Percentiles rank a stretch among this genome's conserved stretches.
phyloP scores from a whole-genome alignment of 1,284 basidiomycete species.

The Malassezia globosa region DNA sequence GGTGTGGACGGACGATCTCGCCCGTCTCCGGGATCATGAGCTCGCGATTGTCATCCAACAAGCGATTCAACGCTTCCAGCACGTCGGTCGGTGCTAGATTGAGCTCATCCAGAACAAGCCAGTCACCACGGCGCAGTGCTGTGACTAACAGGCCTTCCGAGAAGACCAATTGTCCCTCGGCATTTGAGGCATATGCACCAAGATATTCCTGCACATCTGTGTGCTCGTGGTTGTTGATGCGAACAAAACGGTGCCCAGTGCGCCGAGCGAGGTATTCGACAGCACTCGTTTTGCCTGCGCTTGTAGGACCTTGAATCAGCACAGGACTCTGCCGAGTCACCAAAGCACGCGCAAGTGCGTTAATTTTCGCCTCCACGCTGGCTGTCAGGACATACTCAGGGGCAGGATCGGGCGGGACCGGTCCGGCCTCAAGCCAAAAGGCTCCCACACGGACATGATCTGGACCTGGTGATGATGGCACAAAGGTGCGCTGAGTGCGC shows the following conservation, averaged over 20 bases:
- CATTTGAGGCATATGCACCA: slow-evolving; percentile 89
- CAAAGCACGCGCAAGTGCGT: slow-evolving; percentile 82
- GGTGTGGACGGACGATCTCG: slow-evolving; percentile 84
- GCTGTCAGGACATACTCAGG: slow-evolving; percentile 87
- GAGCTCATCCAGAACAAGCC: slow-evolving; percentile 96
- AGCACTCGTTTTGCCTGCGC: slow-evolving; percentile 92
- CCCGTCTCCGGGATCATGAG: slow-evolving; percentile 91
- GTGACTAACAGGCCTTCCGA: slow-evolving; percentile 81
- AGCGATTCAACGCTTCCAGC: slow-evolving; percentile 86
- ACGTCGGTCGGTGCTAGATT: slow-evolving; percentile 97
- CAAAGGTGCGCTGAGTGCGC: slow-evolving; percentile 25
- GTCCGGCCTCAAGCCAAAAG: slow-evolving; percentile 76
- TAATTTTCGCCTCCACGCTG: slow-evolving; percentile 87
- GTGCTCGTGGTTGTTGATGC: slow-evolving; percentile 99
- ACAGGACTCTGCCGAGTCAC: slow-evolving; percentile 82
- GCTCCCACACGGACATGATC: slow-evolving; percentile 66
- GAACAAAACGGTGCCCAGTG: slow-evolving; percentile 89
- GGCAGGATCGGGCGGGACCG: slow-evolving; percentile 51
- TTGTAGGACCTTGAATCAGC: slow-evolving; percentile 94
- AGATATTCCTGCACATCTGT: slow-evolving; percentile 97
- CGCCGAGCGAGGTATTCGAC: slow-evolving; percentile 87
- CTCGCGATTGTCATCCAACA: slow-evolving; percentile 95
- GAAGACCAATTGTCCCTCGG: slow-evolving; percentile 79
- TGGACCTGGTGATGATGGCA: slow-evolving; percentile 29
- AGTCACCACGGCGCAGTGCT: slow-evolving; percentile 81